A percentile compares a stretch with the other conserved stretches of the same genome.
Evolutionary conservation across 2,329 filamentous ascomycete genomes (phyloP).

Genomic region (Fusarium floridanum): DNA sequence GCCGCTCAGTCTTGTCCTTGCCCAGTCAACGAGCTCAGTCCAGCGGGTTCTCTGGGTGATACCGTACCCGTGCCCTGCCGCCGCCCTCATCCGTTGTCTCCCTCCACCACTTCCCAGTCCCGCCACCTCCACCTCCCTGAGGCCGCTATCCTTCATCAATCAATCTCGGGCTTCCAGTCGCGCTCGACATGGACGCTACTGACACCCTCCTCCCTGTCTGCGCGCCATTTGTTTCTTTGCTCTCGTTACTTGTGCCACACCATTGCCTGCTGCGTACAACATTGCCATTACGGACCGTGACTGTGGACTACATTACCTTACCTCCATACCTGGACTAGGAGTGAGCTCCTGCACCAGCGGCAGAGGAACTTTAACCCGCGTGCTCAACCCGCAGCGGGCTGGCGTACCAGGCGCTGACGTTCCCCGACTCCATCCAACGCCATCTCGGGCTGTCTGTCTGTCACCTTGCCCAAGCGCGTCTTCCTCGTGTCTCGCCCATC

Average conservation of each 20-base stretch:
- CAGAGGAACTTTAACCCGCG: constrained; percentile 11
- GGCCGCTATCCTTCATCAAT: constrained; percentile 47
- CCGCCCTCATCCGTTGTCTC: constrained; percentile 11
- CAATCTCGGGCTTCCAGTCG: constrained; percentile 41
- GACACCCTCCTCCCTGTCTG: constrained; percentile 44
- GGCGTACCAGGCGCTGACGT: constrained; percentile 8
- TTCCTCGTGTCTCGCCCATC: constrained; percentile 11
- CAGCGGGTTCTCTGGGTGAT: constrained; percentile 34
- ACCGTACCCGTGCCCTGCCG: constrained; percentile 25
- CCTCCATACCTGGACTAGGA: not conserved
- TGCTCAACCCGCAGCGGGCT: not conserved
- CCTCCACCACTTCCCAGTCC: constrained; percentile 26
- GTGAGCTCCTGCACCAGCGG: constrained; percentile 1
- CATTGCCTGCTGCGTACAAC: constrained; percentile 34
- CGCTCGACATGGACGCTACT: constrained; percentile 38
- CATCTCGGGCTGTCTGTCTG: constrained; percentile 13
- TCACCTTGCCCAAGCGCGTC: constrained; percentile 13
- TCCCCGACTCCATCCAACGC: constrained; percentile 12
- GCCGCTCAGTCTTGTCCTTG: constrained; percentile 6
- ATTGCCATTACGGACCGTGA: constrained; percentile 16
- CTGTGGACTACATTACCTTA: not conserved
- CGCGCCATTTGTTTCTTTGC: constrained; percentile 30
- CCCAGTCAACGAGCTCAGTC: constrained; percentile 35
- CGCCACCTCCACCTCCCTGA: constrained; percentile 41
- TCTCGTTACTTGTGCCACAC: constrained; percentile 43